These are phyloP conservation scores for Penicillium sp. DNA, from an alignment of 2,329 filamentous ascomycete genomes.

Conservation along the genomic window DNA sequence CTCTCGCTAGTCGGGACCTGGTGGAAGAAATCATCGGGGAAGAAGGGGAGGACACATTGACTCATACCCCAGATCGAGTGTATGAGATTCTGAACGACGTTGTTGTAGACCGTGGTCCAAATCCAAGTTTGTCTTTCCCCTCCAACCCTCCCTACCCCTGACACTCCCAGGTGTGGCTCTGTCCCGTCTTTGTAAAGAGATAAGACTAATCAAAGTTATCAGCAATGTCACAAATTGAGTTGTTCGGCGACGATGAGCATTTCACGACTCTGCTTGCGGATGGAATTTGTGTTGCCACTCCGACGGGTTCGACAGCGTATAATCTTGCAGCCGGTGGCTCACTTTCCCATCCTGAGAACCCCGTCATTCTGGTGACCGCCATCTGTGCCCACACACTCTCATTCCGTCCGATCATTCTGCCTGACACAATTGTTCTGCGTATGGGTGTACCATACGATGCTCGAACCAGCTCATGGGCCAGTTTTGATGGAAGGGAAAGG, in stretches of 20 bases:
- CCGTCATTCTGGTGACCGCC: slow-evolving; percentile 87
- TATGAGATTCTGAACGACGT: slow-evolving; percentile 94
- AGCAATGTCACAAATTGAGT: slow-evolving; percentile 87
- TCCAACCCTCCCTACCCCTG: background rate
- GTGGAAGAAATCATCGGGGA: slow-evolving; percentile 87
- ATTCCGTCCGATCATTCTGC: slow-evolving; percentile 92
- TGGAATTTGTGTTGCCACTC: slow-evolving; percentile 87
- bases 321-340: slow-evolving; percentile 94
- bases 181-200: background rate
- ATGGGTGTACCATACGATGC: slow-evolving; percentile 94
- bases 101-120: slow-evolving; percentile 91
- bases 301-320: slow-evolving; percentile 91
- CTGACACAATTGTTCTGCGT: slow-evolving; percentile 89
- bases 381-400: slow-evolving; percentile 94
- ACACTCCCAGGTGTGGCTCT: background rate
- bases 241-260: slow-evolving; percentile 92
- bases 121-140: slow-evolving; percentile 62
- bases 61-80: slow-evolving; percentile 75
- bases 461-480: slow-evolving; percentile 87
- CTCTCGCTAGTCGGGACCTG: slow-evolving; percentile 55
- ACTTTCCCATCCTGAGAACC: slow-evolving; percentile 91
- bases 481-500: slow-evolving; percentile 89
- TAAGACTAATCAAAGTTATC: slow-evolving; percentile 12
- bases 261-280: slow-evolving; percentile 92
- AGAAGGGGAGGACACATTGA: slow-evolving; percentile 74